Base-by-base conservation (phyloP, 2,329 filamentous ascomycete genomes). In the Colletotrichum destructivum region DNA sequence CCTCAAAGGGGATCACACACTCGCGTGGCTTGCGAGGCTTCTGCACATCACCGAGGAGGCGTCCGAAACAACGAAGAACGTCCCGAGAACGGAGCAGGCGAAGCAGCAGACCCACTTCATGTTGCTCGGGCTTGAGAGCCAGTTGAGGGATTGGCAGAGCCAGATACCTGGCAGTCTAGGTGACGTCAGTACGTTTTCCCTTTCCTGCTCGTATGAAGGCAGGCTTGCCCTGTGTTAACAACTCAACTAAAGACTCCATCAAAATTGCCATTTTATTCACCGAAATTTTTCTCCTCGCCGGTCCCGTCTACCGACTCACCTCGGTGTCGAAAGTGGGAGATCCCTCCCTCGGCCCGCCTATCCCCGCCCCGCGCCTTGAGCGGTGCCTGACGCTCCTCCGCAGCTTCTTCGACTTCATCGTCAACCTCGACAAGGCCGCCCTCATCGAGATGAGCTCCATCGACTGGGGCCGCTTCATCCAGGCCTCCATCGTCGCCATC, bases 41-140 rank as follows among this genome's bases (percentile, higher is more conserved):
- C 79, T 84, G 7, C 82, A 83, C 47, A 79, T 85, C 16, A 74
- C 79, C 2, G 81, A 81, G 59, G 82, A 86, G 66, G 81, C 84
- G 4, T 75, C 79, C 46, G 76, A 78, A 6, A 76, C 83, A 3
- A 75, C 79, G 6, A 75, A 78, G 38, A 74, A 77, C n/a, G 70
- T 71, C 11, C 74, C 64, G 15, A 31, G 74, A 76, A 21, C 78
- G 51, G 68, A 76, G 46, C 78, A 79, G 54, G 79, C 76, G 69
- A 78, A 83, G 47, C 81, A 86, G 68, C 84, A 88, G 55, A 80
- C 78, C 23, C 78, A 79, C 3, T 79, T 88, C 21, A 80, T 88
- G 71, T 75, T 86, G n/a, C 78, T 83, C 2, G 87, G 87, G 0
- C 81, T 88, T 38, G 85, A 87, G 69, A 76, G 83, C 3, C 86